These are phyloP conservation scores for Oryza glaberrima DNA, from an alignment of 176 grass and related monocot genomes.

Conservation along the genomic window DNA sequence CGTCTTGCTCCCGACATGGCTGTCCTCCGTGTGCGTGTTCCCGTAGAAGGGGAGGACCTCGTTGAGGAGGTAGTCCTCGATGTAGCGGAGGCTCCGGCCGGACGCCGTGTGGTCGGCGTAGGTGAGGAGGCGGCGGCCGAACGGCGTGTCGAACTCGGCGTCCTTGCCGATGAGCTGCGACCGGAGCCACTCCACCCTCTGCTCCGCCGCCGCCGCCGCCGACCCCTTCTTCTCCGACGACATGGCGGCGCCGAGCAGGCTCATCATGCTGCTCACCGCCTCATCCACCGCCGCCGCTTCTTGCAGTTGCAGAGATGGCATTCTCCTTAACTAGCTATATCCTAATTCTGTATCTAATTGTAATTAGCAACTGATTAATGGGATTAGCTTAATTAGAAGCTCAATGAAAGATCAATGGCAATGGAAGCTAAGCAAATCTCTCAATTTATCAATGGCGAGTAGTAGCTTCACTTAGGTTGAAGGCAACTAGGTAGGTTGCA, in stretches of 20 bases:
- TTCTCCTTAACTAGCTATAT: neutral
- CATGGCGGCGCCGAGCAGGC: constrained; percentile 32
- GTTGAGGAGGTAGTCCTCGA: constrained; percentile 75
- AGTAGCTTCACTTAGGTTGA: neutral
- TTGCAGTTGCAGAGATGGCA: constrained; percentile 28
- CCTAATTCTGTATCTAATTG: neutral
- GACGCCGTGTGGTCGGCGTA: constrained; percentile 89
- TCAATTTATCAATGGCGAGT: neutral
- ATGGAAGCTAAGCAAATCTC: neutral
- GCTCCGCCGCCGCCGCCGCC: constrained; percentile 6
- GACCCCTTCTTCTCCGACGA: neutral
- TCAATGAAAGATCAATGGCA: neutral
- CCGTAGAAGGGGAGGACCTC: constrained; percentile 85
- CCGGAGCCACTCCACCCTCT: constrained; percentile 66
- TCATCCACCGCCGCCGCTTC: neutral
- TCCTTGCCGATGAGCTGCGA: constrained; percentile 66
- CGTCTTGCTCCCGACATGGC: constrained; percentile 78
- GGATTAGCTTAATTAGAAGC: neutral
- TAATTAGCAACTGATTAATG: neutral
- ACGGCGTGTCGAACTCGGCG: constrained; percentile 71
- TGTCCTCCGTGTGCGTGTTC: constrained; percentile 87
- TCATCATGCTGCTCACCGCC: constrained; percentile 16
- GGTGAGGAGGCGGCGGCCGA: constrained; percentile 58
- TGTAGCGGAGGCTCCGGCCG: constrained; percentile 61
- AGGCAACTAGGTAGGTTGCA: neutral